Base-by-base conservation (phyloP, 495 filamentous ascomycete genomes). In the Aspergillus nanangensis region DNA sequence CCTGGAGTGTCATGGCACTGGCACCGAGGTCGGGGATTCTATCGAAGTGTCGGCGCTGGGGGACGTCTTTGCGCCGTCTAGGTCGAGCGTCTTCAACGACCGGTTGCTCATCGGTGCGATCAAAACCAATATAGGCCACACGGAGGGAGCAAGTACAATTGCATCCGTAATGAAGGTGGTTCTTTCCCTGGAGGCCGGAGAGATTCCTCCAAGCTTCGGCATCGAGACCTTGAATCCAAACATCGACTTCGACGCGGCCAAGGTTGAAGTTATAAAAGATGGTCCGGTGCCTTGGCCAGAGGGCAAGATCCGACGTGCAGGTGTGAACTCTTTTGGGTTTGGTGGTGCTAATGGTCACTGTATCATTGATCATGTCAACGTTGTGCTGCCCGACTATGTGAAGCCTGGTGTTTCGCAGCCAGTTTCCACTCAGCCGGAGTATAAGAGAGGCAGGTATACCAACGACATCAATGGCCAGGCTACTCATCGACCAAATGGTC, bases 1-100 rank as follows among this genome's bases (percentile, higher is more conserved):
- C n/a, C 40, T 60, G 17, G 66, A 72, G 32, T 59, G 50, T 22
- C 68, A 74, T 40, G 70, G 70, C 0, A 74, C 70, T 0, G 70
- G 70, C 1, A 68, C 65, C 11, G 4, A 35, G 0, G 47, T 51
- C 1, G 66, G 69, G 0, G 66, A 67, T 46, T 52, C 61, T 0
- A 50, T 67, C 24, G 74, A 78, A 47, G 57, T 64, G 17, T 40
- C 38, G 1, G 75, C 69, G 1, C 61, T 75, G 19, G 66, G 61
- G 0, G 61, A 63, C 1, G 63, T 72, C 1, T 78, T 79, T 36
- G 39, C 20, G 14, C 5, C 21, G 5, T 15, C 4, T 1, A 2
- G 17, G 4, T 39, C 37, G 1, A 20, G n/a, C 1, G 1, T 20
- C 1, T 19, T 17, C 17, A 17, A 11, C 10, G 15, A 18, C 15